Evolutionary conservation across 2,329 filamentous ascomycete genomes (phyloP), one percentile per base, ranked within the genome.

Genomic region (Trichoderma cornu-damae): DNA sequence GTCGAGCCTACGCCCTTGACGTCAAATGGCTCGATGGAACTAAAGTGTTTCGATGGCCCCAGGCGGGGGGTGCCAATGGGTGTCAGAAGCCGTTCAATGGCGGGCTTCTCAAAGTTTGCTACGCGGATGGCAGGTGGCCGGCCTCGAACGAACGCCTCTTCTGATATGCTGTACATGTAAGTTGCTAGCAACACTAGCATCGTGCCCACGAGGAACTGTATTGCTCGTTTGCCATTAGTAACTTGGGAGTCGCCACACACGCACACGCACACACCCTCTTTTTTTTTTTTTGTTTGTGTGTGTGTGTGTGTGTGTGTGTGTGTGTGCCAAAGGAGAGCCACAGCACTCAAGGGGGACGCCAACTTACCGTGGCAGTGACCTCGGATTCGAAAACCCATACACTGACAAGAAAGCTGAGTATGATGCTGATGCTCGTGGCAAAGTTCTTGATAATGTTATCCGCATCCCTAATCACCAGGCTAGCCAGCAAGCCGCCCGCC

Each of bases 381-480:
- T 84, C 73, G 63, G 96, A 90, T 49, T 92, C 81, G 69, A 97
- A 96, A 63, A 96, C 87, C 73, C 84, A 86, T 1, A 96, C 81
- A 68, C 91, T 96, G 52, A 89, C 89, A 12, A 96, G 63, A 62
- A 92, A 91, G 69, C 89, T 95, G 49, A 96, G 75, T 57, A 96
- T 78, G 61, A 97, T 95, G 67, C 90, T 96, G 61, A 96, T 89
- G 66, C 89, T 94, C 4, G 91, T 93, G 4, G 93, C 91, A 73
- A 96, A 92, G 69, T 94, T 96, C 77, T 95, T 96, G 59, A 90
- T 87, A 68, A 96, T 95, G 67, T 94, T 95, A 61, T 75, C 73
- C 6, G 71, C 64, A 59, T 75, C 72, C 34, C 72, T 67, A 50
- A 75, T 74, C 55, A 74, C 72, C 6, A 75, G 63, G 35, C 72